Evolutionary conservation across 495 filamentous ascomycete genomes (phyloP), one percentile per base, ranked within the genome.

Genomic region (Penicillium pancosmium): DNA sequence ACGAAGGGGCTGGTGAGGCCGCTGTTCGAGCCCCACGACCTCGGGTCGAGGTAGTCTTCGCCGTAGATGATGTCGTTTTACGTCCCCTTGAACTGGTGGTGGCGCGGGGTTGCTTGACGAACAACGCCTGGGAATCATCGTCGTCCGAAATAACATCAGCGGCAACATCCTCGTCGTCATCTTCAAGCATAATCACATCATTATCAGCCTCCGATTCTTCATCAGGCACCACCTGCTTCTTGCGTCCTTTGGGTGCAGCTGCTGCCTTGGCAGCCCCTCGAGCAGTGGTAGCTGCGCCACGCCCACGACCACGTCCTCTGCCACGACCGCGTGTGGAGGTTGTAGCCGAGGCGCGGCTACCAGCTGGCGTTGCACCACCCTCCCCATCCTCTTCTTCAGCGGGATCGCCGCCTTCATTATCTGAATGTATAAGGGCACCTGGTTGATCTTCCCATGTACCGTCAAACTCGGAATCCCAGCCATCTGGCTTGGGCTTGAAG

Each of bases 401-500:
- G 15, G 77, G 71, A 61, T 73, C 68, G 52, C 75, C 68, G 11
- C 83, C 82, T 49, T 81, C 83, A 38, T 79, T 77, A 47, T 87
- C 82, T 3, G 80, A 80, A 59, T 76, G 77, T 38, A 84, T 78
- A n/a, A 89, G 73, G 11, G 91, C 91, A 1, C 84, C 85, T 0
- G 88, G 85, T 55, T 92, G 84, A 56, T 94, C 89, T 44, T 85
- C 86, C 94, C 94, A 98, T 33, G 78, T 71, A 36, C 95, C 94
- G 54, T 97, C 87, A 36, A 91, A 69, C 59, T 98, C 93, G 4
- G 82, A 86, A 68, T 97, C 91, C 93, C 93, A 99, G 9, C 73
- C 75, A 25, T 88, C 87, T 4, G 94, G 94, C 60, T 83, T 84
- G 18, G 87, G 84, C 72, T 92, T 96, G 52, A 87, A 77, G 58